A percentile compares a stretch with the other conserved stretches of the same genome.
phyloP scores from a whole-genome alignment of 208 protist species.

The Leishmania martiniquensis region DNA sequence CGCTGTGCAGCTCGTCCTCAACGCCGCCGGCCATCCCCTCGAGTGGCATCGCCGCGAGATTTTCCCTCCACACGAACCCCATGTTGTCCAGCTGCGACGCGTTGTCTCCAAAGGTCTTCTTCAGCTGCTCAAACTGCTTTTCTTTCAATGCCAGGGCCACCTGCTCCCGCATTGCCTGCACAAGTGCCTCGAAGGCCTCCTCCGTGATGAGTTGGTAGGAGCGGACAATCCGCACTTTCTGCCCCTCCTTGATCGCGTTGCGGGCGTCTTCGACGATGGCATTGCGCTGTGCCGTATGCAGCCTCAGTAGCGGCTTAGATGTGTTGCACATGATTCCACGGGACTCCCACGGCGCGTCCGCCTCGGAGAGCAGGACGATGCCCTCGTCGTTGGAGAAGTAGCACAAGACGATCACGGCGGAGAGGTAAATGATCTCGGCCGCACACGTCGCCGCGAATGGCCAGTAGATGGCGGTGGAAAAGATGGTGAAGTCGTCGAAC shows the following conservation, averaged over 20 bases:
- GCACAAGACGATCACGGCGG: constrained; percentile 38
- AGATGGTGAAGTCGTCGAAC: constrained; percentile 73
- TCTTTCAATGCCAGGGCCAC: constrained; percentile 59
- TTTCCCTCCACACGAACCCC: constrained; percentile 56
- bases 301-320: constrained; percentile 66
- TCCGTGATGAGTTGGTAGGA: constrained; percentile 89
- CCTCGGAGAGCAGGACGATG: constrained; percentile 68
- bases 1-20: constrained; percentile 16
- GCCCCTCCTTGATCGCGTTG: constrained; percentile 62
- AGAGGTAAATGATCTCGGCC: constrained; percentile 57
- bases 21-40: constrained; percentile 9
- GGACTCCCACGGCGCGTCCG: constrained; percentile 80
- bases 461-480: constrained; percentile 73
- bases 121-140: constrained; percentile 79
- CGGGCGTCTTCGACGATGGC: constrained; percentile 78
- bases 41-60: constrained; percentile 30
- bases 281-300: constrained; percentile 88
- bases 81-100: constrained; percentile 67
- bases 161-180: constrained; percentile 78
- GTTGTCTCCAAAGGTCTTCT: constrained; percentile 69
- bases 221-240: constrained; percentile 82
- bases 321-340: constrained; percentile 63
- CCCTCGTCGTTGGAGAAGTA: constrained; percentile 58
- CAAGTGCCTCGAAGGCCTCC: constrained; percentile 72
- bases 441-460: constrained; percentile 63